Percentiles rank a stretch among this genome's conserved stretches.
Conservation (phyloP, 1,284 basidiomycete species). For the Ceratobasidium sp. region DNA sequence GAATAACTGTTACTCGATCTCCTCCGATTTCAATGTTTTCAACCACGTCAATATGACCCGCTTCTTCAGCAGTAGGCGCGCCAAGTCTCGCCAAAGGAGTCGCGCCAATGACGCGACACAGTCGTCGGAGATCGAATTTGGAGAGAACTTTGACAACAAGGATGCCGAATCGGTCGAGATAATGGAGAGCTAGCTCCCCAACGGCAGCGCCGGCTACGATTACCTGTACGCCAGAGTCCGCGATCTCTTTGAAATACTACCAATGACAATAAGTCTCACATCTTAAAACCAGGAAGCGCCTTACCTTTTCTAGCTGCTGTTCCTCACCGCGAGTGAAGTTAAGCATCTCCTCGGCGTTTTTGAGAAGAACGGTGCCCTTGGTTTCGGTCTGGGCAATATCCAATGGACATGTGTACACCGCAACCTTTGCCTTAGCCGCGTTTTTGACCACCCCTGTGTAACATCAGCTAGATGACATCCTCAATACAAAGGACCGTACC, state of each 20-base stretch:
- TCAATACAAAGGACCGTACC: constrained; percentile 56
- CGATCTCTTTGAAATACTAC: constrained; percentile 97
- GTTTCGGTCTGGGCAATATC: constrained; percentile 98
- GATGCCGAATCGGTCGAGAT: constrained; percentile 92
- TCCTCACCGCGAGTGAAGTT: constrained; percentile 97
- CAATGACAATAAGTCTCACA: background rate
- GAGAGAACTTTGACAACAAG: constrained; percentile 96
- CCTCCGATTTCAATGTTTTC: constrained; percentile 97
- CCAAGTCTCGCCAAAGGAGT: constrained; percentile 96
- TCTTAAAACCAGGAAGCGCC: constrained; percentile 36
- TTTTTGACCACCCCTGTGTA: constrained; percentile 79
- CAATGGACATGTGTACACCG: constrained; percentile 90
- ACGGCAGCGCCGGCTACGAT: constrained; percentile 92
- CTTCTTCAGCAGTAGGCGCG: constrained; percentile 95
- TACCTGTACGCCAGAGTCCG: constrained; percentile 92
- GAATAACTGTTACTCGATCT: constrained; percentile 95
- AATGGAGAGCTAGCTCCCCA: constrained; percentile 96
- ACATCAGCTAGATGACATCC: background rate
- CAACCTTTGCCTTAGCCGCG: constrained; percentile 84
- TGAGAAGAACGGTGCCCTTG: constrained; percentile 96
- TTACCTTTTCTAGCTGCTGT: constrained; percentile 89
- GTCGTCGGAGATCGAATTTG: constrained; percentile 95
- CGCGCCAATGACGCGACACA: constrained; percentile 95
- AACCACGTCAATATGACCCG: constrained; percentile 91
- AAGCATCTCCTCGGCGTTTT: constrained; percentile 95